A percentile compares a stretch with the other conserved stretches of the same genome.
These are phyloP conservation scores for Cryphonectria japonica DNA, from an alignment of 2,329 filamentous ascomycete genomes.

Conservation along the genomic window DNA sequence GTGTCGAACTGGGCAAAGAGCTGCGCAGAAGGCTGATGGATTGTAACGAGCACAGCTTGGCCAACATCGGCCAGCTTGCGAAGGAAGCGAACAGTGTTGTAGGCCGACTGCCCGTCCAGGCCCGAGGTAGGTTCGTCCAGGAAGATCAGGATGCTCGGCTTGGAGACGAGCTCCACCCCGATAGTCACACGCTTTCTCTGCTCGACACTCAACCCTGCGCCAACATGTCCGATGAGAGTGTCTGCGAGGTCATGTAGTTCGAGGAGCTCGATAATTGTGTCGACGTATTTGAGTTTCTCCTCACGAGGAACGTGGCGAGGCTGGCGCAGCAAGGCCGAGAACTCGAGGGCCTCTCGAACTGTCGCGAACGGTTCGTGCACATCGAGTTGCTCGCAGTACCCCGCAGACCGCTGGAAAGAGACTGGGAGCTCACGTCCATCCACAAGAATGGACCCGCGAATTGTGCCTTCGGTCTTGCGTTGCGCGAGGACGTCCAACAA, in stretches of 20 bases:
- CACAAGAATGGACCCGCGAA: conserved; percentile 74
- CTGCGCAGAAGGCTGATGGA: conserved; percentile 61
- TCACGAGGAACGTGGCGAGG: conserved; percentile 62
- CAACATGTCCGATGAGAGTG: conserved; percentile 47
- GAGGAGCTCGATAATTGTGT: conserved; percentile 72
- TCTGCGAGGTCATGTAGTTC: conserved; percentile 54
- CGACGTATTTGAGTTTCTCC: conserved; percentile 77
- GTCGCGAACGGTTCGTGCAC: conserved; percentile 74
- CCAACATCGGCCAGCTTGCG: conserved; percentile 63
- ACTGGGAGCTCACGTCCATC: conserved; percentile 72
- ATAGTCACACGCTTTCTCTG: conserved; percentile 69
- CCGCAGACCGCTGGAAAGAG: conserved; percentile 78
- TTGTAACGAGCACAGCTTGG: conserved; percentile 63
- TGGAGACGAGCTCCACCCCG: conserved; percentile 65
- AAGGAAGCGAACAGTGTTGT: conserved; percentile 65
- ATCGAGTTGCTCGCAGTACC: conserved; percentile 82
- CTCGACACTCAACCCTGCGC: conserved; percentile 53
- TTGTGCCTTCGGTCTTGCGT: conserved; percentile 77
- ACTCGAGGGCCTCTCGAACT: conserved; percentile 75
- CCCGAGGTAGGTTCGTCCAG: conserved; percentile 66
- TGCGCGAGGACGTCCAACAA: conserved; percentile 82
- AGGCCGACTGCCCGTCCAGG: conserved; percentile 61
- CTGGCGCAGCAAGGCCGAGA: conserved; percentile 75
- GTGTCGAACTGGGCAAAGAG: conserved; percentile 62
- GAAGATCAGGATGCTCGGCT: conserved; percentile 52